phyloP scores from a whole-genome alignment of 2,329 filamentous ascomycete genomes.

The Pyrenophora seminiperda region DNA sequence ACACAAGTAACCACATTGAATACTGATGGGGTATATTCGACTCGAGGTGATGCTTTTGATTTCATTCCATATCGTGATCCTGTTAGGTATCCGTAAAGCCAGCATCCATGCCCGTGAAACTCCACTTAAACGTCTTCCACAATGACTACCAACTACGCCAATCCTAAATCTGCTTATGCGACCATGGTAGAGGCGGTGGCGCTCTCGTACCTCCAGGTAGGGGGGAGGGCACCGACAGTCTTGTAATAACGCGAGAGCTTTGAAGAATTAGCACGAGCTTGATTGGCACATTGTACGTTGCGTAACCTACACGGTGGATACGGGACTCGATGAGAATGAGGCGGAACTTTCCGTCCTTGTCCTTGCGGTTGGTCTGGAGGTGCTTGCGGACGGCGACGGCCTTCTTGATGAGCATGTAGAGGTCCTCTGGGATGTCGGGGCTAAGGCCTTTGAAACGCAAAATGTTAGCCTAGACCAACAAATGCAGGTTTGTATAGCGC shows the following conservation, averaged over 20 bases:
- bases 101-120: constrained; percentile 46
- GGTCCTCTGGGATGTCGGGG: constrained; percentile 97
- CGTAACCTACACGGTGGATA: constrained; percentile 76
- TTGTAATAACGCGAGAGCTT: constrained; percentile 98
- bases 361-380: constrained; percentile 99
- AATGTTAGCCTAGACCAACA: constrained; percentile 48
- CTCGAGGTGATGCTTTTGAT: constrained; percentile 44
- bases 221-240: constrained; percentile 81
- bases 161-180: constrained; percentile 49
- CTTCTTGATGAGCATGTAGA: constrained; percentile 99
- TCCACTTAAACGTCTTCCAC: constrained; percentile 41
- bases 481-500: constrained; percentile 68
- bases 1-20: constrained; percentile 17
- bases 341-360: constrained; percentile 99
- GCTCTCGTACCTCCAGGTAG: constrained; percentile 99
- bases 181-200: constrained; percentile 71
- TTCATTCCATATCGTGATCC: constrained; percentile 46
- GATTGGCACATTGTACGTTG: background rate
- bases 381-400: constrained; percentile 93
- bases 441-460: constrained; percentile 76
- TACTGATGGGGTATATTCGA: constrained; percentile 25
- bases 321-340: constrained; percentile 99
- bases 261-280: background rate
- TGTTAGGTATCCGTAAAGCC: constrained; percentile 43
- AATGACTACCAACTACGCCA: constrained; percentile 28